phyloP scores from a whole-genome alignment of 306 rosid species.

The Lathyrus sativus region DNA sequence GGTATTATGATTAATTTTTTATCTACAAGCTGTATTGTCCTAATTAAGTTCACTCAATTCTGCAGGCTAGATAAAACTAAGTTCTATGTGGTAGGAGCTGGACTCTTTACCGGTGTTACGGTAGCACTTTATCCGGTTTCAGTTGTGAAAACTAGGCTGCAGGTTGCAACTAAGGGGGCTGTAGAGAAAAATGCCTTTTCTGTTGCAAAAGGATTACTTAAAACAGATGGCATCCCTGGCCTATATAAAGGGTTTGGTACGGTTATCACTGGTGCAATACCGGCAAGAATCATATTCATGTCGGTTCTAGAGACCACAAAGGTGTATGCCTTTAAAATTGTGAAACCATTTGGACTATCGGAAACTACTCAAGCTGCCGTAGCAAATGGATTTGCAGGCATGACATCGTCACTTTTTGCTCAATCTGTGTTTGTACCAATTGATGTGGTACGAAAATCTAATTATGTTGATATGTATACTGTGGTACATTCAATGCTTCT shows the following conservation, averaged over 20 bases:
- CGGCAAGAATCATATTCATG: slow-evolving; percentile 79
- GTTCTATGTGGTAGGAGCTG: slow-evolving; percentile 92
- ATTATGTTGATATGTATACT: slow-evolving; percentile 31
- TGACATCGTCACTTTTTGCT: slow-evolving; percentile 81
- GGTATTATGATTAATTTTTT: slow-evolving; percentile 1
- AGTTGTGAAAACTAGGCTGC: slow-evolving; percentile 91
- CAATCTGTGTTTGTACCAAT: slow-evolving; percentile 96
- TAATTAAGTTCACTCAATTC: slow-evolving; percentile 37
- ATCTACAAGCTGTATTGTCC: slow-evolving; percentile 24
- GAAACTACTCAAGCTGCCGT: slow-evolving; percentile 85
- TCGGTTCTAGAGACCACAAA: slow-evolving; percentile 82
- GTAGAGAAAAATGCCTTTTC: slow-evolving; percentile 74
- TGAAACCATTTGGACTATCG: slow-evolving; percentile 72
- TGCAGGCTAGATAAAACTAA: slow-evolving; percentile 95
- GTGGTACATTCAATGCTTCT: slow-evolving; percentile 29
- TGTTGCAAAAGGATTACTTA: slow-evolving; percentile 71
- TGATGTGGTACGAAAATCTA: slow-evolving; percentile 76
- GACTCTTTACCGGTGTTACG: slow-evolving; percentile 88
- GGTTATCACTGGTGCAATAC: slow-evolving; percentile 85
- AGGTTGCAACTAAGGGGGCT: slow-evolving; percentile 75
- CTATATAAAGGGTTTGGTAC: slow-evolving; percentile 91
- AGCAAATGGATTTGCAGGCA: slow-evolving; percentile 94
- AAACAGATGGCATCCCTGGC: slow-evolving; percentile 86
- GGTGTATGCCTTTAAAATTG: slow-evolving; percentile 63
- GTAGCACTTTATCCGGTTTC: slow-evolving; percentile 91